Evolutionary conservation across 805 yeast genomes (phyloP), one percentile per base, ranked within the genome.

Genomic region (Sugiyamaella qingdaonensis): DNA sequence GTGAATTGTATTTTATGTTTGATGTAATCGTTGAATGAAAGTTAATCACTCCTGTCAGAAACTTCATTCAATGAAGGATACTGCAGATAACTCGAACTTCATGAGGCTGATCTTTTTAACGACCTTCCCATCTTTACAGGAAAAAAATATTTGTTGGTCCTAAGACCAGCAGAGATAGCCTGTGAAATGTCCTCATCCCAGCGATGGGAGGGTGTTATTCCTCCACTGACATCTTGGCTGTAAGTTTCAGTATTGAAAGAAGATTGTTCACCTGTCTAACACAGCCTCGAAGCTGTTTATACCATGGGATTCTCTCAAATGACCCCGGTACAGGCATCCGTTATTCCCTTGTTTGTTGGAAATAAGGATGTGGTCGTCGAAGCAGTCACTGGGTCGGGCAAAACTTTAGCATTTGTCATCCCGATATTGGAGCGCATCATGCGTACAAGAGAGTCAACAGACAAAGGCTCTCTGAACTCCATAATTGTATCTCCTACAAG

Each of bases 341-440:
- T 95, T 0, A 86, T 94, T 48, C 99, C 99, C 0, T 72, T 91
- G 55, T 79, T 94, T 58, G 70, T 85, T 19, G 82, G 82, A 16
- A 86, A 90, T 64, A 92, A 92, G 64, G 99, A 94, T 70, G 97
- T 94, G 2, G 94, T 94, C 8, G 98, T 90, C 1, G 97, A 94
- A 66, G 96, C 97, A 0, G 96, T 89, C 1, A 94, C 99, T 0
- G 99, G 99, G 0, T 90, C 97, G 0, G 99, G 99, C n/a, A 94
- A 94, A 67, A 94, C 99, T 0, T 68, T 91, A n/a, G 86, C 97
- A 2, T 94, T 87, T 72, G 81, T 84, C 3, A 76, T 94, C 1
- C 99, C 99, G 0, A 78, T 87, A 1, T 63, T 90, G 3, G 92
- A 90, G 61, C 84, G 82, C 59, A 68, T 90, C 29, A 55, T 61